These are phyloP conservation scores for Aspergillus saccharolyticus DNA, from an alignment of 495 filamentous ascomycete species.

Conservation along the genomic window DNA sequence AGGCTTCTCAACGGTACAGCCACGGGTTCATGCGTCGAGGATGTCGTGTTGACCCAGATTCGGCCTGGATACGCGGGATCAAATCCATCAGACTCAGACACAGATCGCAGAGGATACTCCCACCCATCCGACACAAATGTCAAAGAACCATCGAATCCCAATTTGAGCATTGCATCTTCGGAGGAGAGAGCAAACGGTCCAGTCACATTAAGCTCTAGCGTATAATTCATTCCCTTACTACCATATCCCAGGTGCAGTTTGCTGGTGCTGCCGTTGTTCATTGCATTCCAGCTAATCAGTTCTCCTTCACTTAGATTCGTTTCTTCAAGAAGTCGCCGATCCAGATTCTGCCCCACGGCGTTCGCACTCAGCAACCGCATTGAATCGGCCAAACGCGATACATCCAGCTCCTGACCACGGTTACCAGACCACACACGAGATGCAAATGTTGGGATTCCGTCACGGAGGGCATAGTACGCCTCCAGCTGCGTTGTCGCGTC, in stretches of 20 bases:
- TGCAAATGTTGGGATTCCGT: conserved; percentile 46
- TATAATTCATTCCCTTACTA: conserved; percentile 52
- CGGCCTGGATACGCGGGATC: conserved; percentile 22
- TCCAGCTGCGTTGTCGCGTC: conserved; percentile 54
- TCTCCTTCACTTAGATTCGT: not conserved
- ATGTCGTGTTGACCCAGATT: conserved; percentile 30
- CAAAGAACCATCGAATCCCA: conserved; percentile 29
- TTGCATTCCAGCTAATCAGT: conserved; percentile 8
- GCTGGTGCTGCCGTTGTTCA: not conserved
- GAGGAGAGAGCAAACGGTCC: conserved; percentile 42
- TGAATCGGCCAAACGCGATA: conserved; percentile 20
- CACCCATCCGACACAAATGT: conserved; percentile 45
- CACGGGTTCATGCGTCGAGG: conserved; percentile 27
- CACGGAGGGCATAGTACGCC: conserved; percentile 48
- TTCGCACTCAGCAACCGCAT: conserved; percentile 33
- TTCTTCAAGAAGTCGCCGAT: conserved; percentile 26
- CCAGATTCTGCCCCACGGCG: conserved; percentile 47
- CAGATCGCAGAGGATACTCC: conserved; percentile 46
- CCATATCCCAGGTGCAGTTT: conserved; percentile 28
- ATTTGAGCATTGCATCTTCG: conserved; percentile 27
- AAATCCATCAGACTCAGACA: conserved; percentile 25
- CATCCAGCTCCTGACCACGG: conserved; percentile 30
- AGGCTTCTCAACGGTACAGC: conserved; percentile 10
- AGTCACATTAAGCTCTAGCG: conserved; percentile 29
- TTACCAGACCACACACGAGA: conserved; percentile 42